Evolutionary conservation across 768 basidiomycete species (phyloP).

Genomic region (Leccinum disarticulatum): DNA sequence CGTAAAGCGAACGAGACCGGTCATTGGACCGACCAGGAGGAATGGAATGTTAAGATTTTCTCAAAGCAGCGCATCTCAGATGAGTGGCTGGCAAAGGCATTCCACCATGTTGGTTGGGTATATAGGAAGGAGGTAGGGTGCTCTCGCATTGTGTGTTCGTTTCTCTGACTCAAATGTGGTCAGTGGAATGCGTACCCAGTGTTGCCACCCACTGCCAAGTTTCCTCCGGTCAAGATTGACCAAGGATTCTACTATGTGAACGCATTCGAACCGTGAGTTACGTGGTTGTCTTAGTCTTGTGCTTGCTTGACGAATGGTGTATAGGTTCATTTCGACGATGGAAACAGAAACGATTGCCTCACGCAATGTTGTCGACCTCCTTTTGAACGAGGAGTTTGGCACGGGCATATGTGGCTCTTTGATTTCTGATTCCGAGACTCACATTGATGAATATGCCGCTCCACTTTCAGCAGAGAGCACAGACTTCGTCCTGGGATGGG

Average conservation of each 20-base stretch:
- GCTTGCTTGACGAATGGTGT: neutral
- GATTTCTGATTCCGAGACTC: slow-evolving; percentile 28
- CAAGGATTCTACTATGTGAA: slow-evolving; percentile 88
- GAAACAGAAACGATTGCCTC: slow-evolving; percentile 87
- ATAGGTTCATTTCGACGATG: slow-evolving; percentile 87
- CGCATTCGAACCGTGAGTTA: slow-evolving; percentile 81
- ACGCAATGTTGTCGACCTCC: slow-evolving; percentile 78
- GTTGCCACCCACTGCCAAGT: slow-evolving; percentile 61
- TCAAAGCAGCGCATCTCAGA: slow-evolving; percentile 64
- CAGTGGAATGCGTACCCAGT: slow-evolving; percentile 84
- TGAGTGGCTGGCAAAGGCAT: slow-evolving; percentile 66
- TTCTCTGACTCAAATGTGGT: slow-evolving; percentile 6
- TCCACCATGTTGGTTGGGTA: slow-evolving; percentile 79
- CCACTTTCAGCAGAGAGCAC: slow-evolving; percentile 21
- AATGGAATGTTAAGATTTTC: slow-evolving; percentile 88
- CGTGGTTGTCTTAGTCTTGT: neutral
- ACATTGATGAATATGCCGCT: slow-evolving; percentile 12
- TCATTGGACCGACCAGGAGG: slow-evolving; percentile 27
- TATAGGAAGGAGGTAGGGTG: slow-evolving; percentile 66
- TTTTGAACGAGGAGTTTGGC: slow-evolving; percentile 71
- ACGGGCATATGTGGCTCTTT: slow-evolving; percentile 64
- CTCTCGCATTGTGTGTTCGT: neutral
- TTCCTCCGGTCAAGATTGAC: slow-evolving; percentile 78
- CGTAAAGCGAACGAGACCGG: slow-evolving; percentile 27
- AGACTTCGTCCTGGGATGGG: slow-evolving; percentile 71